Evolutionary conservation across 2,329 filamentous ascomycete genomes (phyloP).

Genomic region (Penicillium sclerotigenum): DNA sequence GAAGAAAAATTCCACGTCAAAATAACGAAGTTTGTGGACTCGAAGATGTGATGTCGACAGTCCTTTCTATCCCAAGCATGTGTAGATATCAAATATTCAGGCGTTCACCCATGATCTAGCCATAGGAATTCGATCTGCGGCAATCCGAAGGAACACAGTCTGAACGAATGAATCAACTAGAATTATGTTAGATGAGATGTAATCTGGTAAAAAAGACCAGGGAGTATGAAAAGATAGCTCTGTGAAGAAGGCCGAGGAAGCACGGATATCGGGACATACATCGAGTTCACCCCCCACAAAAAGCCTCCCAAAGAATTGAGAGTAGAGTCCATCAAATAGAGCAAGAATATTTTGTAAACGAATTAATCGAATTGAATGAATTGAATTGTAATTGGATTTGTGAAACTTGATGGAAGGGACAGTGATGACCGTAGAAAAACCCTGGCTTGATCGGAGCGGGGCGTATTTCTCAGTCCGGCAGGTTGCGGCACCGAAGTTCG

Average conservation of each 20-base stretch:
- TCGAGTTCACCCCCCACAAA: constrained; percentile 6
- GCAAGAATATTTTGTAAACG: neutral
- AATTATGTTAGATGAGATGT: neutral
- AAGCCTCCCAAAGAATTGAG: neutral
- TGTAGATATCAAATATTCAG: constrained; percentile 21
- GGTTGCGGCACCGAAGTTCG: constrained; percentile 12
- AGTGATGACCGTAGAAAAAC: constrained; percentile 7
- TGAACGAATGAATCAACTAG: constrained; percentile 2
- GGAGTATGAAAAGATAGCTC: constrained; percentile 3
- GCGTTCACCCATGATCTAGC: constrained; percentile 25
- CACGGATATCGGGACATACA: constrained; percentile 12
- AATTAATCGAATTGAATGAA: constrained; percentile 2
- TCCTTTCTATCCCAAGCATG: constrained; percentile 7
- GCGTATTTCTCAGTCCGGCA: constrained; percentile 38
- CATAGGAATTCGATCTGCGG: constrained; percentile 12
- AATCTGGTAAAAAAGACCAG: neutral
- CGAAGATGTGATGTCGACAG: neutral
- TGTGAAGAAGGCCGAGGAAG: constrained; percentile 5
- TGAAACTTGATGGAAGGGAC: constrained; percentile 10
- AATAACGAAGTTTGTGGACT: neutral
- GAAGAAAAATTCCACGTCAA: neutral
- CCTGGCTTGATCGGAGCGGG: constrained; percentile 21
- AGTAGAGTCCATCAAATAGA: neutral
- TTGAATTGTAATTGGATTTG: constrained; percentile 10
- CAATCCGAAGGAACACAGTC: constrained; percentile 1